Evolutionary conservation across 176 grass and related monocot genomes (phyloP).

Genomic region (Hordeum marinum): DNA sequence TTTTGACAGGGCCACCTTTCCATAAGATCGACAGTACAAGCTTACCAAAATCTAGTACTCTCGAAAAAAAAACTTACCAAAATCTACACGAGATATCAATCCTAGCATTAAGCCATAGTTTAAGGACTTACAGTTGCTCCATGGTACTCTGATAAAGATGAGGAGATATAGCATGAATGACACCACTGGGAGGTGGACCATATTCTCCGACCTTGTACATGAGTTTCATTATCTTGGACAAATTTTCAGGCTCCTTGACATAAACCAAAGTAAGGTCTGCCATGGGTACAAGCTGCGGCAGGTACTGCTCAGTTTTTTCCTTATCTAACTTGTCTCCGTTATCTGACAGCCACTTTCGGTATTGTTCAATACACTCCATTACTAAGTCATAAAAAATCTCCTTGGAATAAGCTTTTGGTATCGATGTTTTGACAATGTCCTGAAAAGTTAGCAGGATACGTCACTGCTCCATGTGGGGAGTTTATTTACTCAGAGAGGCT

Average conservation of each 20-base stretch:
- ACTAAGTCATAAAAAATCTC: neutral
- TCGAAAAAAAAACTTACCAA: neutral
- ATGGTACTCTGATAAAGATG: neutral
- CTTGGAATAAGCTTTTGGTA: neutral
- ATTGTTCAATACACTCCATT: neutral
- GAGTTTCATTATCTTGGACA: constrained; percentile 1
- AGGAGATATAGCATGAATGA: constrained; percentile 10
- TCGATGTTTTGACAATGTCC: neutral
- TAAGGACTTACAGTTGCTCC: neutral
- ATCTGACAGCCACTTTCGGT: neutral
- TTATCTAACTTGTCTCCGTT: neutral
- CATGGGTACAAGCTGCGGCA: neutral
- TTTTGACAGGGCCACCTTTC: too few relatives aligned
- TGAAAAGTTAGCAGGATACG: neutral
- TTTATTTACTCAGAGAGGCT: neutral
- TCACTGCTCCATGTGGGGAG: neutral
- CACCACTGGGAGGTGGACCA: neutral
- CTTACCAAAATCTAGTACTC: too few relatives aligned
- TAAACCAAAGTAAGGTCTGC: neutral
- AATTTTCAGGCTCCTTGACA: neutral
- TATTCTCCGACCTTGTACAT: constrained; percentile 1
- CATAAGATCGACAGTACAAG: too few relatives aligned
- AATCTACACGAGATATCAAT: neutral
- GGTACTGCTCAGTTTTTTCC: neutral
- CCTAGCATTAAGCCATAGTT: neutral